Evolutionary conservation across 1,284 basidiomycete species (phyloP), one percentile per base, ranked within the genome.

Genomic region (Trametes versicolor): DNA sequence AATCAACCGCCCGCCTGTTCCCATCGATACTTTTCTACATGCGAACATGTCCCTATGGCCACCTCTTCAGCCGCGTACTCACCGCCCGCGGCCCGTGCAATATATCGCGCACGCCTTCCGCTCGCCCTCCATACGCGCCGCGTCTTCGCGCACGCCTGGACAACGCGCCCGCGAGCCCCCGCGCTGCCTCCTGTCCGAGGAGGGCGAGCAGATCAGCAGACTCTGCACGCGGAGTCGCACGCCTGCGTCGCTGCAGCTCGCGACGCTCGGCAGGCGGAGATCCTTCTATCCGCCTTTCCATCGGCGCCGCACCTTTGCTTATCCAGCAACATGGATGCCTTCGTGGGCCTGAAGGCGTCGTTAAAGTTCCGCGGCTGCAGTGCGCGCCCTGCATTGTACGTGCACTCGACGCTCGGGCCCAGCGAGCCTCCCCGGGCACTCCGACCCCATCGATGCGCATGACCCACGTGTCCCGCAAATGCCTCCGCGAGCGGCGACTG

Each of bases 201-300:
- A 49, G 43, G 25, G n/a, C 37, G 58, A 39, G 53, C 55, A 32
- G 63, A 58, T 68, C 66, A 65, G 50, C 50, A 36, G 66, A 52
- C 54, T 39, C 15, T 36, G 55, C 62, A 64, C 66, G 62, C 63
- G 66, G 63, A 13, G 15, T 37, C 59, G 60, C 57, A 64, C 53
- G 54, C 49, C 54, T 41, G 19, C 32, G 45, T 56, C 47, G 53
- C 58, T 63, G 58, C 60, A 29, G 52, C 58, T 49, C 53, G 53
- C 58, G 54, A 51, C 66, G 45, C 58, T 68, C 66, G 63, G 66
- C 66, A 57, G 60, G 48, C 45, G 54, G 9, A 34, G 58, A 58
- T 54, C 29, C 54, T 63, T 68, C 66, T 61, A 63, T 65, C 60
- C 66, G 58, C 41, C 63, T 27, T 65, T 65, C 67, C 51, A 68